phyloP scores from a whole-genome alignment of 352 stramenopile genomes.

The Phytophthora rubi region DNA sequence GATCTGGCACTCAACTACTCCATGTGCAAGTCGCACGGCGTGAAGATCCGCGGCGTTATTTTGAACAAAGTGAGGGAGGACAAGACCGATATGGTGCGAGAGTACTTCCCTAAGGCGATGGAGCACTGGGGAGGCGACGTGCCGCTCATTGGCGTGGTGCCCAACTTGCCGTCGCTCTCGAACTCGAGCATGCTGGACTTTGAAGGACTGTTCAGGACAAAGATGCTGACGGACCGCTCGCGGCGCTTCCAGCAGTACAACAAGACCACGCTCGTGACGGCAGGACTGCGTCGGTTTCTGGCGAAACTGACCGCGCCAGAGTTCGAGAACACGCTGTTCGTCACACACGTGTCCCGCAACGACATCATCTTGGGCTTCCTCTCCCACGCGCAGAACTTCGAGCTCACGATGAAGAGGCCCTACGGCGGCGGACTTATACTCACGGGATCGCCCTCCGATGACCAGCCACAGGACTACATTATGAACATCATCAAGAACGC shows the following conservation, averaged over 20 bases:
- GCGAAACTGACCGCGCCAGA: constrained; percentile 78
- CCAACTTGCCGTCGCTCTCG: constrained; percentile 77
- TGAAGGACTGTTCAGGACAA: constrained; percentile 85
- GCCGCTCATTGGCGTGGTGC: constrained; percentile 85
- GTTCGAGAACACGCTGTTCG: constrained; percentile 86
- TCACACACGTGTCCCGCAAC: constrained; percentile 89
- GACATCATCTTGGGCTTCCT: constrained; percentile 92
- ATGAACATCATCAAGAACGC: constrained; percentile 75
- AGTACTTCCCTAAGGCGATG: constrained; percentile 91
- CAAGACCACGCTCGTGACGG: constrained; percentile 85
- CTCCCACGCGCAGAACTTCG: constrained; percentile 80
- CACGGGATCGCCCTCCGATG: constrained; percentile 75
- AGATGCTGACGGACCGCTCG: constrained; percentile 56
- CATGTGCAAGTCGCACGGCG: constrained; percentile 93
- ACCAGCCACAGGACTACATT: constrained; percentile 82
- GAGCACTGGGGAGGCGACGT: constrained; percentile 64
- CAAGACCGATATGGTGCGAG: constrained; percentile 84
- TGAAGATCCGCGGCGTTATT: constrained; percentile 94
- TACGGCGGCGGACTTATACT: constrained; percentile 92
- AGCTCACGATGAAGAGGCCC: constrained; percentile 60
- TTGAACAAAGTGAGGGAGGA: constrained; percentile 95
- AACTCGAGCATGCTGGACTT: constrained; percentile 90
- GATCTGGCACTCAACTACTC: constrained; percentile 94
- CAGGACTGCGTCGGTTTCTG: constrained; percentile 83
- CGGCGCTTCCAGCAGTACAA: constrained; percentile 83